phyloP scores from a whole-genome alignment of 1,284 basidiomycete genomes.

The Pterula multifida region DNA sequence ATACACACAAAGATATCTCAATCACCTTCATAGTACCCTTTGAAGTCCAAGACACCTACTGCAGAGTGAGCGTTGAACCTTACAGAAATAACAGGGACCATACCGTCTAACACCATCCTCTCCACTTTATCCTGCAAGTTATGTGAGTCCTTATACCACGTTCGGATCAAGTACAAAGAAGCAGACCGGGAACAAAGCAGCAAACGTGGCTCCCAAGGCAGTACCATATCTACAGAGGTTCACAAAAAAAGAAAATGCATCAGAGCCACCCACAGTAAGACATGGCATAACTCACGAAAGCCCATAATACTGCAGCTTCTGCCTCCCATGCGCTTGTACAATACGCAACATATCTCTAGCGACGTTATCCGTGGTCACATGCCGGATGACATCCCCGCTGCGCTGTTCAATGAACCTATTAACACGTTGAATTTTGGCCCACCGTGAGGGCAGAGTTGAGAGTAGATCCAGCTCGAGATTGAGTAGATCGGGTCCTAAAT shows the following conservation, averaged over 20 bases:
- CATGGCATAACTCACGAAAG: neutral
- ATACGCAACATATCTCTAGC: neutral
- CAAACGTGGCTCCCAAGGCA: neutral
- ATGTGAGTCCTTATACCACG: neutral
- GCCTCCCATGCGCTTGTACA: neutral
- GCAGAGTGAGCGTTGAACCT: too few species aligned
- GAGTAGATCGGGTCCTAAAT: neutral
- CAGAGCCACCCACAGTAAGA: too few species aligned
- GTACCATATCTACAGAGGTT: slow-evolving; percentile 1
- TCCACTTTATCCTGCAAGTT: neutral
- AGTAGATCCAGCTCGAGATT: neutral
- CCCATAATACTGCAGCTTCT: neutral
- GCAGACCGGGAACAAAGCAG: slow-evolving; percentile 1
- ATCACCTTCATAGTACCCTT: neutral
- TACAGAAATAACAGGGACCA: neutral
- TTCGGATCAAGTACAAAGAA: neutral
- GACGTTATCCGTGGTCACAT: neutral
- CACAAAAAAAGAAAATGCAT: neutral
- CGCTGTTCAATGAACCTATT: neutral
- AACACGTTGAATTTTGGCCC: neutral
- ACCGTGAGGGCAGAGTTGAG: neutral
- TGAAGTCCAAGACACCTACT: too few species aligned
- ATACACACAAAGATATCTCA: too few species aligned
- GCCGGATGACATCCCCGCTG: neutral
- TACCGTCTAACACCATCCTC: neutral